phyloP scores from a whole-genome alignment of 345 rosid genomes.

The Odontarrhena argentea region DNA sequence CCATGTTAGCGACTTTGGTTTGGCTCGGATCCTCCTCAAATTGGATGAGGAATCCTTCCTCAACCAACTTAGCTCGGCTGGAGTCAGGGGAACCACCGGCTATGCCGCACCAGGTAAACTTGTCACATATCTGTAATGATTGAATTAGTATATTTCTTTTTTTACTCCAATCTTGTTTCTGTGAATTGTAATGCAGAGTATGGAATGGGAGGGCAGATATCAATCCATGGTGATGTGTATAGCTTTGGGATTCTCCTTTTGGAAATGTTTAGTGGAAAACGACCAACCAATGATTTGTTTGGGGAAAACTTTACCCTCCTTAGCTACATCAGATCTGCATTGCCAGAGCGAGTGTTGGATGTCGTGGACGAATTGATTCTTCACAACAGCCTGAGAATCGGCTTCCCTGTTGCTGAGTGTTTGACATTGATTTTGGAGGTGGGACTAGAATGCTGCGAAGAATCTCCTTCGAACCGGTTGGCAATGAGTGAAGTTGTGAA shows the following conservation, averaged over 20 bases:
- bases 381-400: too few species aligned
- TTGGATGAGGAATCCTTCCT: too few species aligned
- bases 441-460: slow-evolving; percentile 3
- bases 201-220: neutral
- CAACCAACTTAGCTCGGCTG: too few species aligned
- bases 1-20: slow-evolving; percentile 29
- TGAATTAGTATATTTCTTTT: too few species aligned
- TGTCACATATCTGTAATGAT: too few species aligned
- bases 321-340: slow-evolving; percentile 16
- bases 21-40: too few species aligned
- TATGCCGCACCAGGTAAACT: slow-evolving; percentile 9
- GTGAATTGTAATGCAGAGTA: too few species aligned
- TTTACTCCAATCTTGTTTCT: too few species aligned
- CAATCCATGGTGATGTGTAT: slow-evolving; percentile 36
- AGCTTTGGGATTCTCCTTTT: slow-evolving; percentile 33
- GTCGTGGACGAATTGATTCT: neutral
- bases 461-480: slow-evolving; percentile 13
- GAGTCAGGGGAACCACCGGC: slow-evolving; percentile 14
- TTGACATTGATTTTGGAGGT: neutral
- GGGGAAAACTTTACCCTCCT: neutral
- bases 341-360: neutral
- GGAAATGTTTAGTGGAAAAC: slow-evolving; percentile 38
- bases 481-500: slow-evolving; percentile 17
- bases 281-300: slow-evolving; percentile 8
- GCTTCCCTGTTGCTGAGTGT: neutral